Percentiles rank a stretch among this genome's conserved stretches.
Evolutionary conservation across 129 eudicot genomes (phyloP).

Genomic region (Deinandra increscens): DNA sequence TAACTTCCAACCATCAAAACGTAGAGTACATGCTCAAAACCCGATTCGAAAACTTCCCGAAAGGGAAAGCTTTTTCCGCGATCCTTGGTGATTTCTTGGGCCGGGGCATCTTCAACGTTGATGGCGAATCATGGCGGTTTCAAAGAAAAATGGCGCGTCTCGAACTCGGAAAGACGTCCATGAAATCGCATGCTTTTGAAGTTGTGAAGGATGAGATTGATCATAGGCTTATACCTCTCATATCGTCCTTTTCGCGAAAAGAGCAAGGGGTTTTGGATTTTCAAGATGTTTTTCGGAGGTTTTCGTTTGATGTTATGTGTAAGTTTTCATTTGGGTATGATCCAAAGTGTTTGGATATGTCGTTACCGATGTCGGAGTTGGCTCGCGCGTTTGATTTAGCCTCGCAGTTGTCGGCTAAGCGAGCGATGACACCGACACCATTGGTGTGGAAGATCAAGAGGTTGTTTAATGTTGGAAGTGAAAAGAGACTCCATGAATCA

Average conservation of each 20-base stretch:
- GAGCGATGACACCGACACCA: constrained; percentile 61
- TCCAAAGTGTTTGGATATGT: constrained; percentile 52
- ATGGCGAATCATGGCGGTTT: constrained; percentile 75
- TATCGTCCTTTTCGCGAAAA: constrained; percentile 30
- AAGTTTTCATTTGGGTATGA: constrained; percentile 77
- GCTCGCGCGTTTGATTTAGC: constrained; percentile 65
- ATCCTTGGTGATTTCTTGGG: constrained; percentile 83
- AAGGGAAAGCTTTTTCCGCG: constrained; percentile 69
- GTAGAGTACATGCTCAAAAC: constrained; percentile 86
- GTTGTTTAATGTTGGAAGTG: constrained; percentile 56
- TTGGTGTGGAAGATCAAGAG: constrained; percentile 66
- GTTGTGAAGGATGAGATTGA: constrained; percentile 51
- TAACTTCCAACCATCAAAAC: constrained; percentile 65
- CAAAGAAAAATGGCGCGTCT: constrained; percentile 73
- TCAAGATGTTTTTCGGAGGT: constrained; percentile 74
- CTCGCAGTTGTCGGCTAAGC: constrained; percentile 61
- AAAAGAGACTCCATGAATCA: constrained; percentile 42
- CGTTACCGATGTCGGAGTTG: constrained; percentile 52
- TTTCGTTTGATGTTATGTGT: constrained; percentile 67
- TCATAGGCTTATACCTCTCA: constrained; percentile 46
- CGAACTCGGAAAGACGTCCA: constrained; percentile 60
- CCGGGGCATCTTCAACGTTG: constrained; percentile 80
- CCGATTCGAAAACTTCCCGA: constrained; percentile 70
- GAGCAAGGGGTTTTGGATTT: constrained; percentile 41
- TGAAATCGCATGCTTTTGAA: constrained; percentile 51